Percentiles rank a stretch among this genome's conserved stretches.
phyloP scores from a whole-genome alignment of 176 grass and related monocot genomes.

The Chloris gayana region DNA sequence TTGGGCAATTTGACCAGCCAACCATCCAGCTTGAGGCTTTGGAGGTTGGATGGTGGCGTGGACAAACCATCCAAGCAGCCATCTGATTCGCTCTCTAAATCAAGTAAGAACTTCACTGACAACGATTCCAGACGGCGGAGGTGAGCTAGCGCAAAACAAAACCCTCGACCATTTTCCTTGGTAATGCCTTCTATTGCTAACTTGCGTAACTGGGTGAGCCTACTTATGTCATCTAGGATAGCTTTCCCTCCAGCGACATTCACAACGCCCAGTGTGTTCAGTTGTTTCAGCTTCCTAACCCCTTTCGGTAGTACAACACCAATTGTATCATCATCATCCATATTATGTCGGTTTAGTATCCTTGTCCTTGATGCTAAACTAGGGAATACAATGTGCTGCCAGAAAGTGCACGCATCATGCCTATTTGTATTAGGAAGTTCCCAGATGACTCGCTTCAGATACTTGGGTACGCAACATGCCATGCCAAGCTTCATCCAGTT shows the following conservation, averaged over 20 bases:
- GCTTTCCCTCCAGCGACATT: neutral
- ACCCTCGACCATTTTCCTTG: neutral
- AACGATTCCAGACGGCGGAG: neutral
- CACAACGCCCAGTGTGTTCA: neutral
- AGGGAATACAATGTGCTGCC: neutral
- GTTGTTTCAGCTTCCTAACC: neutral
- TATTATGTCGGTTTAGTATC: neutral
- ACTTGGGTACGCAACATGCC: neutral
- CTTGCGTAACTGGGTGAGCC: neutral
- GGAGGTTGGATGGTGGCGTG: neutral
- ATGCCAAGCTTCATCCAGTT: neutral
- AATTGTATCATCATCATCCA: too few species aligned
- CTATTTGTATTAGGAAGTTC: neutral
- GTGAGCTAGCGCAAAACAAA: neutral
- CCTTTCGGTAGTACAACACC: neutral
- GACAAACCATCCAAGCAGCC: neutral
- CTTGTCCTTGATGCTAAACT: neutral
- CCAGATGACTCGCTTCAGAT: neutral
- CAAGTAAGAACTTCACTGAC: neutral
- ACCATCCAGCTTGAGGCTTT: neutral
- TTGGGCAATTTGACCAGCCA: neutral
- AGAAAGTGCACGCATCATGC: neutral
- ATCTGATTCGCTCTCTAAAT: too few species aligned
- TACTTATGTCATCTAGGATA: neutral
- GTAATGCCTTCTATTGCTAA: neutral